Base-by-base conservation (phyloP, 495 filamentous ascomycete species). In the Diplogelasinospora grovesii region DNA sequence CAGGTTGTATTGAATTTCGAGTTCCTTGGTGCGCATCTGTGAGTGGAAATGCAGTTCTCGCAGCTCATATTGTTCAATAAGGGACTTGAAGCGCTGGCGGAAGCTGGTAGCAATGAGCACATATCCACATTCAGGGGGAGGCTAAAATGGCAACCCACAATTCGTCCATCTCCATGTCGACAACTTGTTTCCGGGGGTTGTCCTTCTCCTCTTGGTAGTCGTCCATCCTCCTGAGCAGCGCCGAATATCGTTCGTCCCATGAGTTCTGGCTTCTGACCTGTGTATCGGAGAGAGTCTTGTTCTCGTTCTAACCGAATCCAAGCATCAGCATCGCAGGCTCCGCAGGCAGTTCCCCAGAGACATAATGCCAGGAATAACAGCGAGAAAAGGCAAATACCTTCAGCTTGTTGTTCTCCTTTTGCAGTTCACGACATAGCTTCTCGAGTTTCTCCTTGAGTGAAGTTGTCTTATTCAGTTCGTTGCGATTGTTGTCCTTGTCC, bases 391-490 rank as follows among this genome's bases (percentile, higher is more conserved):
- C 24, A 27, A 63, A 40, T 57, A 94, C 89, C 82, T 97, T 97
- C 13, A 98, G 73, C 59, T 89, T 86, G 60, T 97, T 96, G 61
- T 97, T 97, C 57, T 98, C 93, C 53, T 86, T 85, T 28, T 89
- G 88, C 23, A 96, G 68, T 53, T 97, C 90, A 22, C 92, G 70
- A 49, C 88, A 95, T 27, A 97, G 69, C 54, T 95, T 97, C 58
- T 97, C 93, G 26, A 97, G 68, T 62, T 96, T 96, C 46, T 95
- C 86, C 59, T 89, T 94, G 55, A 95, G 79, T 8, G 79, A 79
- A 7, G 83, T 77, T 15, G 85, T 89, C 61, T 92, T 93, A 61
- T 75, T 89, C 37, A 94, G 71, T 60, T 98, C 92, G 25, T 81
- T 82, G 47, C 85, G 79, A 14, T 79, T 78, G 46, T 85, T 81